phyloP scores from a whole-genome alignment of 2,329 filamentous ascomycete genomes.

The Cladosporium sp. region DNA sequence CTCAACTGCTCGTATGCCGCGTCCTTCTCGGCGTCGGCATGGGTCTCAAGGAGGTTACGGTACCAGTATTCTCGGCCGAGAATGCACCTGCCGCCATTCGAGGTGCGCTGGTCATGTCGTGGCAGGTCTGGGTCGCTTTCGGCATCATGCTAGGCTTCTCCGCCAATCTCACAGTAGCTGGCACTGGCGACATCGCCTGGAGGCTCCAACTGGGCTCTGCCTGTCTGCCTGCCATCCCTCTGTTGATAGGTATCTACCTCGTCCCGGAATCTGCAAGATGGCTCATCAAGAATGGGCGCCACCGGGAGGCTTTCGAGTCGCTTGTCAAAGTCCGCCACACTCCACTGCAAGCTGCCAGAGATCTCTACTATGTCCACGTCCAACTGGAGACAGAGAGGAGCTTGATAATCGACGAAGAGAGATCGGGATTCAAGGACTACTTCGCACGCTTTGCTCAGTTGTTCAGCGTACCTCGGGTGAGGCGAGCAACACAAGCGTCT shows the following conservation, averaged over 20 bases:
- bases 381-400: slow-evolving; percentile 30
- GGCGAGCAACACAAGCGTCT: slow-evolving; percentile 36
- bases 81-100: slow-evolving; percentile 52
- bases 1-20: slow-evolving; percentile 58
- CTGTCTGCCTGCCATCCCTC: slow-evolving; percentile 43
- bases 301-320: slow-evolving; percentile 45
- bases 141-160: slow-evolving; percentile 44
- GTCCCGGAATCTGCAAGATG: slow-evolving; percentile 31
- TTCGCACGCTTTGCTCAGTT: slow-evolving; percentile 43
- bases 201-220: slow-evolving; percentile 44
- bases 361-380: slow-evolving; percentile 49
- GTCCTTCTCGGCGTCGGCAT: slow-evolving; percentile 40
- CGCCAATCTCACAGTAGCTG: slow-evolving; percentile 39
- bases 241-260: slow-evolving; percentile 39
- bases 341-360: slow-evolving; percentile 51
- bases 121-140: slow-evolving; percentile 45
- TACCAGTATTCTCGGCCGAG: slow-evolving; percentile 51
- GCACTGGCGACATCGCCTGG: slow-evolving; percentile 37
- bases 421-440: slow-evolving; percentile 31
- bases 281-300: slow-evolving; percentile 43
- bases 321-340: slow-evolving; percentile 45
- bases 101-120: slow-evolving; percentile 54
- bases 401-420: too few species aligned
- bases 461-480: slow-evolving; percentile 44
- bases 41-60: slow-evolving; percentile 42